Evolutionary conservation across 805 yeast genomes (phyloP), one percentile per base, ranked within the genome.

Genomic region (Lipomyces mesembrius): DNA sequence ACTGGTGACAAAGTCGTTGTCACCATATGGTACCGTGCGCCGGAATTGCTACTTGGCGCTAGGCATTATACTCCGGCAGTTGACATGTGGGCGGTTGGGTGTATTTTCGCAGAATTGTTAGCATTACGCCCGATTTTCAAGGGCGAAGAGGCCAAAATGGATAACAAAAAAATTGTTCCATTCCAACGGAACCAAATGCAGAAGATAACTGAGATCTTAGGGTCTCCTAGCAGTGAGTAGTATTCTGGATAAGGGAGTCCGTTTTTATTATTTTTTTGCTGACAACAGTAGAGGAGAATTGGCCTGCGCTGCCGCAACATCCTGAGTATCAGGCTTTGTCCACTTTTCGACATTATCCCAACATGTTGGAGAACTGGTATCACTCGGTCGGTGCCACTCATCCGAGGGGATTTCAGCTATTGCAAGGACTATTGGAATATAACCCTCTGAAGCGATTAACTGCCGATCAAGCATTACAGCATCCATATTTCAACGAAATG

Each of bases 101-200:
- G 87, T 75, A 85, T 84, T 2, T 85, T 94, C 72, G 98, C 97
- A 0, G 99, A 95, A 76, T 79, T 95, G 61, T 80, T 95, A 14
- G 91, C 97, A 0, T 79, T 95, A 39, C 80, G 97, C 73, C 99
- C 99, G 0, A 88, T 95, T 9, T 95, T 95, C 80, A 95, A 95
- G 77, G 99, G 99, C 62, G 99, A 95, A 78, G 99, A 95, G 75
- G 95, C 97, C 14, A 94, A 94, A 73, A 90, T 94, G 84, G 98
- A 93, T 76, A 90, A 90, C 72, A 94, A 92, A 75, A 93, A 94
- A 75, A 89, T 87, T 64, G 93, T 94, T 3, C 98, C 98, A 1
- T 95, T 95, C 78, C 99, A 95, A 77, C 87, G 89, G 65, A 93
- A 91, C 75, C 99, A 95, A 79, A 83, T 94, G 75, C 89, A 90